These are phyloP conservation scores for Albatrellus ellisii DNA, from an alignment of 768 basidiomycete genomes.

Conservation along the genomic window DNA sequence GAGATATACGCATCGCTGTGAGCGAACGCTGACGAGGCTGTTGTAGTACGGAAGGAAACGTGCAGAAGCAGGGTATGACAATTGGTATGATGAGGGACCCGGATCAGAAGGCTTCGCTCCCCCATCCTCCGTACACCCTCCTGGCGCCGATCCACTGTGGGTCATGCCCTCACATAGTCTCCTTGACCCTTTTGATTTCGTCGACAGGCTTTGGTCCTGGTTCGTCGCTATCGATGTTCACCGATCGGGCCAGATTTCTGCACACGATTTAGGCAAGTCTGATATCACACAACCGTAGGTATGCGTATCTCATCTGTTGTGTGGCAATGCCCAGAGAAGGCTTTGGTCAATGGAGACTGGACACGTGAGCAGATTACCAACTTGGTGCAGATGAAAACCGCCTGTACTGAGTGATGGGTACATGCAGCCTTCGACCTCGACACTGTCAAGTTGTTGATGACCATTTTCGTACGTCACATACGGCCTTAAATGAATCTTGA, in stretches of 20 bases:
- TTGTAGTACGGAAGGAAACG: slow-evolving; percentile 17
- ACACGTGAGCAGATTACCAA: slow-evolving; percentile 36
- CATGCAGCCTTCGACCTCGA: slow-evolving; percentile 65
- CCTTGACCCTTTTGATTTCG: not conserved
- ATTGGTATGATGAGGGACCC: slow-evolving; percentile 10
- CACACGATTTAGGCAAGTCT: slow-evolving; percentile 51
- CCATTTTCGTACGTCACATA: slow-evolving; percentile 47
- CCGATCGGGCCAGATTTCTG: slow-evolving; percentile 52
- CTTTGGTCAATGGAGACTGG: slow-evolving; percentile 56
- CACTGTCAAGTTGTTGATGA: slow-evolving; percentile 77
- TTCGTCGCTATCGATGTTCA: slow-evolving; percentile 58
- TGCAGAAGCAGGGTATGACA: slow-evolving; percentile 4
- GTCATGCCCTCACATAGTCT: slow-evolving; percentile 15
- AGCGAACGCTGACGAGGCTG: slow-evolving; percentile 13
- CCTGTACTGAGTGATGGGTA: not conserved
- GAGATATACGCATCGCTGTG: too few relatives aligned
- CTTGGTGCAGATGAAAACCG: not conserved
- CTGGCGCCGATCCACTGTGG: slow-evolving; percentile 67
- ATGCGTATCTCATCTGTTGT: not conserved
- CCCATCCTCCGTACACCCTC: slow-evolving; percentile 31
- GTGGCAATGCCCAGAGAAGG: slow-evolving; percentile 28
- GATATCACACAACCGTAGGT: slow-evolving; percentile 15
- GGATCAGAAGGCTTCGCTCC: slow-evolving; percentile 23
- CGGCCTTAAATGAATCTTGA: not conserved
- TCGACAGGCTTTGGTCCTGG: slow-evolving; percentile 54